These are phyloP conservation scores for Xylariaceae sp. DNA, from an alignment of 2,329 filamentous ascomycete species.

Conservation along the genomic window DNA sequence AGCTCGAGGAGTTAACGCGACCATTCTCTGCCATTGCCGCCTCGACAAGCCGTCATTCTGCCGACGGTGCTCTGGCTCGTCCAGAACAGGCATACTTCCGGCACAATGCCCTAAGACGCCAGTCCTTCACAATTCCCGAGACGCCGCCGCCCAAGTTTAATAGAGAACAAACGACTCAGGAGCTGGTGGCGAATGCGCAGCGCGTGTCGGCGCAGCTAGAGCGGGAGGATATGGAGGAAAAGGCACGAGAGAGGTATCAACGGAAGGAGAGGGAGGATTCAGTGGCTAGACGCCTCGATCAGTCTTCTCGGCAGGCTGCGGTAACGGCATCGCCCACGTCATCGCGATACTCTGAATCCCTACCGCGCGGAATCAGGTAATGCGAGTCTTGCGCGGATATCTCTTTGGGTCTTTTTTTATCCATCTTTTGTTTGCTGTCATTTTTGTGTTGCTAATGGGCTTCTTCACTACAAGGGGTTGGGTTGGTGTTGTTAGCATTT, in stretches of 20 bases:
- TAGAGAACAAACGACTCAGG: slow-evolving; percentile 16
- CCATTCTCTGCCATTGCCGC: slow-evolving; percentile 8
- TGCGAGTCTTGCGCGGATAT: not conserved
- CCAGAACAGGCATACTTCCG: slow-evolving; percentile 5
- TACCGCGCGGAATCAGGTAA: not conserved
- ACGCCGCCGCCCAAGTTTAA: slow-evolving; percentile 1
- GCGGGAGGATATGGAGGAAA: slow-evolving; percentile 15
- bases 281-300: slow-evolving; percentile 1
- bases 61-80: slow-evolving; percentile 1
- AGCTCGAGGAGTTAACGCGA: slow-evolving; percentile 22
- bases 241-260: slow-evolving; percentile 1
- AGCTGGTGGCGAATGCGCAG: slow-evolving; percentile 18
- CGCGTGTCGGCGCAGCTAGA: slow-evolving; percentile 22
- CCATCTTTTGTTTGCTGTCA: no score
- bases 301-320: slow-evolving; percentile 2
- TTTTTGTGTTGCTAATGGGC: no score
- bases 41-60: slow-evolving; percentile 1
- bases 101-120: not conserved
- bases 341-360: slow-evolving; percentile 1
- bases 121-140: slow-evolving; percentile 9
- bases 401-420: not conserved
- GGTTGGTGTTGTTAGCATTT: no score
- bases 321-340: slow-evolving; percentile 4
- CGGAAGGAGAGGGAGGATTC: slow-evolving; percentile 8
- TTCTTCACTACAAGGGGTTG: no score